Evolutionary conservation across 2,329 filamentous ascomycete species (phyloP), one percentile per base, ranked within the genome.

Genomic region (Zasmidium citrigriseum): DNA sequence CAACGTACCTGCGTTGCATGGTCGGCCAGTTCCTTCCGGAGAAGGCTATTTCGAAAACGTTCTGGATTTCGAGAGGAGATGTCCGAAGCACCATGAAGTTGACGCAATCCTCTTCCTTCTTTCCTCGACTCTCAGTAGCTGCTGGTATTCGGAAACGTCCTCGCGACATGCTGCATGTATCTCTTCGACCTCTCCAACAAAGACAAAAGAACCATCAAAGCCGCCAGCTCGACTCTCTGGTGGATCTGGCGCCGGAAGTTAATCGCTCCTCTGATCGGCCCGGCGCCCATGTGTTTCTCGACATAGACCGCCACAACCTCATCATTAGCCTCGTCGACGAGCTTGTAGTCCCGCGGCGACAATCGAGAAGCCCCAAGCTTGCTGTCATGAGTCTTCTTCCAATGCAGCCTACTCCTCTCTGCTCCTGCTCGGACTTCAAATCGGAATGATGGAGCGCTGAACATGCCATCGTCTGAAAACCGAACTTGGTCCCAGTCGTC

Each of bases 401-500:
- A 66, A 20, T 63, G 54, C 3, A 61, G 23, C 25, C 55, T 61
- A 23, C 29, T 45, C 25, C 53, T 58, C 12, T 46, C 22, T 4
- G 12, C 14, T 7, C 34, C 34, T 16, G 12, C 14, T 41, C 34
- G 34, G 18, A 11, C 14, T 7, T 45, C 25, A 41, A 64, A 64
- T 2, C 62, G 58, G 25, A 53, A 58, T 3, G 11, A 29, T 4
- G 60, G 54, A 20, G 52, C n/a, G 18, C 51, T 56, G 41, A 66
- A 50, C 7, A 58, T 21, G 27, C 59, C 57, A 20, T 59, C 58
- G 4, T 47, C 50, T 4, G 52, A 51, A 11, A 24, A 60, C 5
- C 60, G 55, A 5, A 63, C 57, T 3, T 49, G 52, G 38, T 65
- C 61, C 59, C 58, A 61, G 41, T 65, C 61, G 2, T 64, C 57